A percentile compares a stretch with the other conserved stretches of the same genome.
These are phyloP conservation scores for Podaxis sp. DNA, from an alignment of 768 basidiomycete species.

Conservation along the genomic window DNA sequence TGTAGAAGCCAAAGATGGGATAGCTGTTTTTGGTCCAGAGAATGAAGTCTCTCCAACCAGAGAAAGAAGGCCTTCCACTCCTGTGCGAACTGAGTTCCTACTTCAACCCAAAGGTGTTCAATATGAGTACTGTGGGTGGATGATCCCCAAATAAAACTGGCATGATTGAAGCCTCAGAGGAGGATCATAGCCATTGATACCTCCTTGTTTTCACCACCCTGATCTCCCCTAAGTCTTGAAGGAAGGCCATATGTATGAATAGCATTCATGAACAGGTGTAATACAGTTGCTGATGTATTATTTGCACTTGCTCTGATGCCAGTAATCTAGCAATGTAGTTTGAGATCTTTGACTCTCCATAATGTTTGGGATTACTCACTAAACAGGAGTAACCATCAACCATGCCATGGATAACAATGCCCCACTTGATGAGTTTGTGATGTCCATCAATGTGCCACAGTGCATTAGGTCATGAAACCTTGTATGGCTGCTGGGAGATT, in stretches of 20 bases:
- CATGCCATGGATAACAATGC: not conserved
- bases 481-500: not conserved
- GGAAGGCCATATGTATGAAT: not conserved
- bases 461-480: not conserved
- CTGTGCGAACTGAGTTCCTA: not conserved
- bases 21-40: not conserved
- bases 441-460: not conserved
- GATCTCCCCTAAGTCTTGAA: not conserved
- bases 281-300: not conserved
- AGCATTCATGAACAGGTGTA: not conserved
- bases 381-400: not conserved
- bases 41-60: not conserved
- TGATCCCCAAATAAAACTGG: too few species aligned
- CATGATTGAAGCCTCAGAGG: too few species aligned
- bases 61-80: not conserved
- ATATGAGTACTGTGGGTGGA: too few species aligned
- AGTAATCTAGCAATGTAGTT: not conserved
- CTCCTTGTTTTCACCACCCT: not conserved
- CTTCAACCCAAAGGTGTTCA: not conserved
- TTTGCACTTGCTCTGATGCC: not conserved
- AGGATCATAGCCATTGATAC: not conserved
- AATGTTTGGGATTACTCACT: too few species aligned
- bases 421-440: not conserved
- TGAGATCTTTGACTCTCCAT: not conserved
- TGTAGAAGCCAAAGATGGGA: not conserved